Evolutionary conservation across 2,329 filamentous ascomycete species (phyloP).

Genomic region (Macrophomina tecta): DNA sequence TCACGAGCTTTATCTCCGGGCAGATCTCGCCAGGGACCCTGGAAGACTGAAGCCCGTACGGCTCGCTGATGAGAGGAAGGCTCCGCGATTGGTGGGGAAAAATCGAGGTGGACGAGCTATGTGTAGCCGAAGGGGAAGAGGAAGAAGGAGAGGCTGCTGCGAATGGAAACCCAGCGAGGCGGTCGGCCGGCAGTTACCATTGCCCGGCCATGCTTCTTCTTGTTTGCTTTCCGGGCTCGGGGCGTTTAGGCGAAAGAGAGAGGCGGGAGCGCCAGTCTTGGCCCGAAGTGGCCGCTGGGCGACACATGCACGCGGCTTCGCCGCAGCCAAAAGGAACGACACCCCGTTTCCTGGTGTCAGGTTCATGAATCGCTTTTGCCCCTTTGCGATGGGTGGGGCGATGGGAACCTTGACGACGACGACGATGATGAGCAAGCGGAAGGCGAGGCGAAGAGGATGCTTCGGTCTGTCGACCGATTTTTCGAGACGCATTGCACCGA

Average conservation of each 20-base stretch:
- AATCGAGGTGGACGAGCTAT: not conserved
- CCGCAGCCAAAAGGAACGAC: not conserved
- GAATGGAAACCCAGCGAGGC: too few relatives aligned
- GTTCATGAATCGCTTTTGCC: not conserved
- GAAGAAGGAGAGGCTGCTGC: not conserved
- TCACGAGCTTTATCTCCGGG: not conserved
- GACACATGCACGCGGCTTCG: not conserved
- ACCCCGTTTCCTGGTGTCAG: not conserved
- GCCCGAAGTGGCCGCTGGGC: not conserved
- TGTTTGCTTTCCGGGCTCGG: not conserved
- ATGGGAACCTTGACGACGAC: not conserved
- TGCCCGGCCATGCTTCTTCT: not conserved
- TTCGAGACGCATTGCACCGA: too few relatives aligned
- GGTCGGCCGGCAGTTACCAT: not conserved
- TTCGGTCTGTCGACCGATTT: too few relatives aligned
- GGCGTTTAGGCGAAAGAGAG: not conserved
- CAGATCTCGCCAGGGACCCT: not conserved
- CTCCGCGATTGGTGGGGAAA: not conserved
- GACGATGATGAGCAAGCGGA: too few relatives aligned
- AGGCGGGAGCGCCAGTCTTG: not conserved
- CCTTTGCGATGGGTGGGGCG: not conserved
- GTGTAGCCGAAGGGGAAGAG: not conserved
- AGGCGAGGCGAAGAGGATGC: too few relatives aligned
- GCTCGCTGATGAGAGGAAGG: too few relatives aligned
- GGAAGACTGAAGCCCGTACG: too few relatives aligned